Evolutionary conservation across 257 asterid genomes (phyloP), one percentile per base, ranked within the genome.

Genomic region (Petrea volubilis): DNA sequence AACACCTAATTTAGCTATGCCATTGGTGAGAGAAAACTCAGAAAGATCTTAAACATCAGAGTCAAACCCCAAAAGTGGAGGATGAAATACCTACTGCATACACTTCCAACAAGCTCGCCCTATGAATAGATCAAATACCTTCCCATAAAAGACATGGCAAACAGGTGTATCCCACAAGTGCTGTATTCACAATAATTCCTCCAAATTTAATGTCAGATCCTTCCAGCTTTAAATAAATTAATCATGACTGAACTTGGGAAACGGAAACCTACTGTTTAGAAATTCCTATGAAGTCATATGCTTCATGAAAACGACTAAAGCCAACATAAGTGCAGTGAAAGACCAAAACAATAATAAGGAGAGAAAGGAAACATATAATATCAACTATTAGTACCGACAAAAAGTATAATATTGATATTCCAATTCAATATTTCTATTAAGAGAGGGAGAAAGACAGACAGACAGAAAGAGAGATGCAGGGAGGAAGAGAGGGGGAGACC

Each of bases 401-500:
- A 64, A 51, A 69, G 67, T 6, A 57, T 34, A 31, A 31, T 28
- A 34, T 6, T 25, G 8, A 53, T 5, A 21, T 21, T 49, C n/a
- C 52, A 8, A 18, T 3, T 49, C 11, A 3, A 31, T 31, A 31
- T 31, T 31, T 31, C 7, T n/a, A n/a, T n/a, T n/a, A n/a, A n/a
- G n/a, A n/a, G n/a, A n/a, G n/a, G n/a, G n/a, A n/a, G n/a, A n/a
- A n/a, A n/a, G n/a, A n/a, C n/a, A n/a, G n/a, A n/a, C n/a, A n/a
- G n/a, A n/a, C n/a, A n/a, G n/a, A n/a, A n/a, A n/a, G 11, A 7
- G 44, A 7, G 44, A 12, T 60, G 60, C 33, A 64, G 64, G 14
- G 62, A 18, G 76, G 23, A 57, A 29, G 40, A 27, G 57, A 58
- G 65, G 28, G 68, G 52, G 78, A 28, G 24, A 38, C 27, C 40